phyloP scores from a whole-genome alignment of 2,329 filamentous ascomycete genomes.

The Cercospora brassicicola region DNA sequence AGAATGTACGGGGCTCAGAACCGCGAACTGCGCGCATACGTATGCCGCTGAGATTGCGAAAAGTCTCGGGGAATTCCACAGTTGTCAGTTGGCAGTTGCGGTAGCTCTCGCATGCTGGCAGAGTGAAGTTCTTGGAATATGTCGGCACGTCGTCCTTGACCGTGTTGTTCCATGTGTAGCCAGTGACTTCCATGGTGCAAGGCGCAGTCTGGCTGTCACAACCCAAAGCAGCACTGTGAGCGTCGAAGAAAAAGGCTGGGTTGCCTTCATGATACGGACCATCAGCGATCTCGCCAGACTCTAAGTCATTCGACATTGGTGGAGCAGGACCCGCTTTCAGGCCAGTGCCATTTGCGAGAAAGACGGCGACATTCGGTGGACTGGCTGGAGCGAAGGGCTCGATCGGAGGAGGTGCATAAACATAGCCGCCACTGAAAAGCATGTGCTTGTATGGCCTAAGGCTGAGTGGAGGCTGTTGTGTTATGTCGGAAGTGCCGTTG shows the following conservation, averaged over 20 bases:
- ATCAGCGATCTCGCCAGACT: slow-evolving; percentile 51
- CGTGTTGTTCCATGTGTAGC: slow-evolving; percentile 44
- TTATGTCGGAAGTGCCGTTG: slow-evolving; percentile 35
- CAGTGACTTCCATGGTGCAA: slow-evolving; percentile 50
- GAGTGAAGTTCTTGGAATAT: slow-evolving; percentile 43
- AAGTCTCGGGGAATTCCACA: slow-evolving; percentile 45
- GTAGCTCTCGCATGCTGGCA: slow-evolving; percentile 46
- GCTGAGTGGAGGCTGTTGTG: slow-evolving; percentile 43
- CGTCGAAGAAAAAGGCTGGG: slow-evolving; percentile 54
- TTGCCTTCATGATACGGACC: slow-evolving; percentile 45
- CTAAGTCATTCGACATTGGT: slow-evolving; percentile 21
- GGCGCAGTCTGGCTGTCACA: slow-evolving; percentile 47
- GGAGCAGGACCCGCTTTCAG: slow-evolving; percentile 21
- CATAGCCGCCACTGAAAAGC: slow-evolving; percentile 53
- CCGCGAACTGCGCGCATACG: slow-evolving; percentile 50
- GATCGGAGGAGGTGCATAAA: slow-evolving; percentile 49
- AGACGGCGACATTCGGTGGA: slow-evolving; percentile 51
- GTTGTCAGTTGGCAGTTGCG: slow-evolving; percentile 47
- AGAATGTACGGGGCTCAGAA: slow-evolving; percentile 42
- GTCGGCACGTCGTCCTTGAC: slow-evolving; percentile 40
- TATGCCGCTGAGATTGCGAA: slow-evolving; percentile 49
- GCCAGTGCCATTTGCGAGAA: slow-evolving; percentile 42
- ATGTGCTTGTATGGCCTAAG: slow-evolving; percentile 52
- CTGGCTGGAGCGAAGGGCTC: slow-evolving; percentile 50
- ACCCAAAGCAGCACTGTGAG: slow-evolving; percentile 49